Percentiles rank a stretch among this genome's conserved stretches.
phyloP scores from a whole-genome alignment of 2,329 filamentous ascomycete genomes.

The Nectriaceae sp. region DNA sequence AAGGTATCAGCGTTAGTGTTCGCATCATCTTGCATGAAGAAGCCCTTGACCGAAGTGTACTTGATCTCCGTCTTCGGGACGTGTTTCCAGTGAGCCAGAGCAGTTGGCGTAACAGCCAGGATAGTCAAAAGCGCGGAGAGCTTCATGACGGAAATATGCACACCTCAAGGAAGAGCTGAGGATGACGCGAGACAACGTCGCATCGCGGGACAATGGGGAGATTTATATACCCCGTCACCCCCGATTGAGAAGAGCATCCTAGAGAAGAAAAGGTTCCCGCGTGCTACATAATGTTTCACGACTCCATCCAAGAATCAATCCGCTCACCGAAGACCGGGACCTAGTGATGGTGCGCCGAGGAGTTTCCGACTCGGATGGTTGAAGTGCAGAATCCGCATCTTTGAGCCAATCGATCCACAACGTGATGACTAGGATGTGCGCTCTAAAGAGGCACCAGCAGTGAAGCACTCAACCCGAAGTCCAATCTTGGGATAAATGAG shows the following conservation, averaged over 20 bases:
- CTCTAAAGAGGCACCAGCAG: conserved; percentile 12
- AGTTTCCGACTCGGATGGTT: too few species aligned
- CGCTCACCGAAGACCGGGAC: too few species aligned
- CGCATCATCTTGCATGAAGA: conserved; percentile 65
- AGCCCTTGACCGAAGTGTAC: conserved; percentile 61
- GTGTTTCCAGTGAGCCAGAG: conserved; percentile 33
- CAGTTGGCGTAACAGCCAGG: conserved; percentile 30
- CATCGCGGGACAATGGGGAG: too few species aligned
- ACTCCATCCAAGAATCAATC: too few species aligned
- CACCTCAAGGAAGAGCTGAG: neutral
- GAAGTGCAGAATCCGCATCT: too few species aligned
- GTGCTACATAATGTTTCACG: too few species aligned
- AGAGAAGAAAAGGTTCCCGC: too few species aligned
- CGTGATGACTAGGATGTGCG: conserved; percentile 23
- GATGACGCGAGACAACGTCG: neutral
- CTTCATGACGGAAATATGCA: conserved; percentile 32
- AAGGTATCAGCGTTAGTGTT: conserved; percentile 58
- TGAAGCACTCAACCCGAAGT: too few species aligned
- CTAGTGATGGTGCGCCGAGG: too few species aligned
- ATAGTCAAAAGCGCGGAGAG: conserved; percentile 29
- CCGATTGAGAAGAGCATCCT: too few species aligned
- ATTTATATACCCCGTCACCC: too few species aligned
- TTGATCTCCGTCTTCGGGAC: conserved; percentile 48
- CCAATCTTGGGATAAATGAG: too few species aligned
- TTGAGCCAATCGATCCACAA: conserved; percentile 33